A percentile compares a stretch with the other conserved stretches of the same genome.
phyloP scores from a whole-genome alignment of 257 asterid genomes.

The Solanum corneliomulleri region DNA sequence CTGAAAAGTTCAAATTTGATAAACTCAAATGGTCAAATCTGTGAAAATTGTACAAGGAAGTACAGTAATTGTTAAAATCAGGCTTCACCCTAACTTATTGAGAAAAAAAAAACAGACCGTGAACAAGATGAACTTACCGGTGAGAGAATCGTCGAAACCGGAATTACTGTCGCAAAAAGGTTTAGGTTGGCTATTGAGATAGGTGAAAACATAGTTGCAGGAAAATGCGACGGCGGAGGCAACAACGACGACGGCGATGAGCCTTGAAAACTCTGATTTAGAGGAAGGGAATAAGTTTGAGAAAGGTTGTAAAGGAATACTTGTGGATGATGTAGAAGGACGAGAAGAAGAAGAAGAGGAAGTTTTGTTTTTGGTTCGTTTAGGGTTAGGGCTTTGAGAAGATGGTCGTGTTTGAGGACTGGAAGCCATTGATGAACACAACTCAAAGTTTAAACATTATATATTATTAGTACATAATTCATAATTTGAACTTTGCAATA shows the following conservation, averaged over 20 bases:
- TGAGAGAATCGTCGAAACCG: slow-evolving; percentile 21
- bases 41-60: neutral
- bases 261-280: slow-evolving; percentile 31
- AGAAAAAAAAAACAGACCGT: neutral
- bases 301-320: slow-evolving; percentile 23
- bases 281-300: slow-evolving; percentile 47
- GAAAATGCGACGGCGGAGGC: slow-evolving; percentile 53
- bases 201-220: slow-evolving; percentile 35
- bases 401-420: slow-evolving; percentile 1
- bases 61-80: neutral
- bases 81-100: neutral
- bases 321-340: slow-evolving; percentile 1
- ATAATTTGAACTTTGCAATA: neutral
- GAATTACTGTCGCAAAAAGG: slow-evolving; percentile 49
- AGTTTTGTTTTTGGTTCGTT: neutral
- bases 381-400: neutral
- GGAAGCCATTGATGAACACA: slow-evolving; percentile 9
- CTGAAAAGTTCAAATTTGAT: neutral
- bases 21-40: neutral
- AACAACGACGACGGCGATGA: slow-evolving; percentile 45
- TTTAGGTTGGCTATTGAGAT: slow-evolving; percentile 27
- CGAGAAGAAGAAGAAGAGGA: neutral
- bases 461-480: neutral
- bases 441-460: neutral
- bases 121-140: slow-evolving; percentile 27